Percentiles rank a stretch among this genome's conserved stretches.
phyloP scores from a whole-genome alignment of 129 eudicot species.

The Deinandra increscens region DNA sequence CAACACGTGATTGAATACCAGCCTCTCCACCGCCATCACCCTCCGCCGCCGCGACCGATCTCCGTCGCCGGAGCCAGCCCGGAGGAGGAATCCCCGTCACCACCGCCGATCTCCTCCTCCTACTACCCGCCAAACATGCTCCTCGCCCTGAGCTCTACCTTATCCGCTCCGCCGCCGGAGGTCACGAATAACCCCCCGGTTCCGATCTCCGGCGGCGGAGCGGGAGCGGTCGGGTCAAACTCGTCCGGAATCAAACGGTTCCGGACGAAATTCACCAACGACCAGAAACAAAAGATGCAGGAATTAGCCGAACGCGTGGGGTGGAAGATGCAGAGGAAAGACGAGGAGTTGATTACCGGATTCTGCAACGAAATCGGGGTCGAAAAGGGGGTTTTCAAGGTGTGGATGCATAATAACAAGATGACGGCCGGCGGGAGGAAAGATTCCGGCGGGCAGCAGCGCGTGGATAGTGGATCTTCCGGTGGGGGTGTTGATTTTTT shows the following conservation, averaged over 20 bases:
- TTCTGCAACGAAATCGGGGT: slow-evolving; percentile 68
- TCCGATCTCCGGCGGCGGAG: slow-evolving; percentile 21
- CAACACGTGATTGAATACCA: slow-evolving; percentile 59
- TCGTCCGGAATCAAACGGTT: slow-evolving; percentile 50
- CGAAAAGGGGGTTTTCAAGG: slow-evolving; percentile 72
- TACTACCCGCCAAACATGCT: slow-evolving; percentile 94
- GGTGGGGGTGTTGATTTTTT: slow-evolving; percentile 31
- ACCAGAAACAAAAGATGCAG: slow-evolving; percentile 70
- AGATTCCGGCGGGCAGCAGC: slow-evolving; percentile 28
- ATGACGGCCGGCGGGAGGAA: slow-evolving; percentile 52
- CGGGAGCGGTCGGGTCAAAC: neutral
- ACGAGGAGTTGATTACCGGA: slow-evolving; percentile 42
- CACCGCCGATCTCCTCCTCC: slow-evolving; percentile 87
- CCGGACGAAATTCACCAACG: slow-evolving; percentile 60
- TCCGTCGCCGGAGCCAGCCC: slow-evolving; percentile 43
- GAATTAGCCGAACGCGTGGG: slow-evolving; percentile 67
- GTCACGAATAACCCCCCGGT: slow-evolving; percentile 10
- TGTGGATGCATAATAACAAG: slow-evolving; percentile 92
- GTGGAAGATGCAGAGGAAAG: slow-evolving; percentile 82
- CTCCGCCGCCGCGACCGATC: slow-evolving; percentile 41
- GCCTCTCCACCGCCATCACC: slow-evolving; percentile 82
- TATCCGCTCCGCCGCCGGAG: slow-evolving; percentile 30
- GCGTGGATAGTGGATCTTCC: slow-evolving; percentile 26
- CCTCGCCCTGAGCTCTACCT: slow-evolving; percentile 62
- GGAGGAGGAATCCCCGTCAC: slow-evolving; percentile 57